Evolutionary conservation across 2,329 filamentous ascomycete species (phyloP).

Genomic region (Botrytis elliptica): DNA sequence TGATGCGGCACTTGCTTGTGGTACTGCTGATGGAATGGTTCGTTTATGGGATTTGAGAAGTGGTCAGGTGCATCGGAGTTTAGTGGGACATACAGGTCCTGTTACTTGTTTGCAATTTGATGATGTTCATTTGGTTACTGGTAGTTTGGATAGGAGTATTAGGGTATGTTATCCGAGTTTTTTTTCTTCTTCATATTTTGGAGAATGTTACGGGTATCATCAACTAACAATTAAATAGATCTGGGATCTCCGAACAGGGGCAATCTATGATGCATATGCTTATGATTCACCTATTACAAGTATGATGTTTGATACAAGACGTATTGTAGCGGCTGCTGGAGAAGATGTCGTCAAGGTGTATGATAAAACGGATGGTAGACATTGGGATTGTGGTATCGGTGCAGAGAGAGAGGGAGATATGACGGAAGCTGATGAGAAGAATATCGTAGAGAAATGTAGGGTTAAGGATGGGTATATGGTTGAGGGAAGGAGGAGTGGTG

Average conservation of each 20-base stretch:
- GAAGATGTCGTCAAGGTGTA: slow-evolving; percentile 97
- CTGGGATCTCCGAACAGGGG: slow-evolving; percentile 95
- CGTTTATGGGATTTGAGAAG: slow-evolving; percentile 94
- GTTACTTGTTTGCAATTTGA: slow-evolving; percentile 96
- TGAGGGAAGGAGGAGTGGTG: slow-evolving; percentile 83
- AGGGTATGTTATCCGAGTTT: slow-evolving; percentile 62
- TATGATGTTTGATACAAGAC: slow-evolving; percentile 94
- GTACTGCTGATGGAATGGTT: slow-evolving; percentile 96
- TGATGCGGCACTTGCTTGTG: slow-evolving; percentile 90
- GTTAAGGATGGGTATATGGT: slow-evolving; percentile 93
- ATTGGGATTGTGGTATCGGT: slow-evolving; percentile 95
- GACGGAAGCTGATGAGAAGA: slow-evolving; percentile 51
- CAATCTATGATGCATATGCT: slow-evolving; percentile 92
- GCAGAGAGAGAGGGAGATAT: slow-evolving; percentile 55
- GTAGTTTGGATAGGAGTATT: slow-evolving; percentile 88
- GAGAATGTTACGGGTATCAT: background rate
- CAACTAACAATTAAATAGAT: slow-evolving; percentile 61
- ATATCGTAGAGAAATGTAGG: slow-evolving; percentile 79
- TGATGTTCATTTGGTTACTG: slow-evolving; percentile 90
- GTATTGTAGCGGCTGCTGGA: slow-evolving; percentile 86
- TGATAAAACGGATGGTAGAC: slow-evolving; percentile 91
- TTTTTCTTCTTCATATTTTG: background rate
- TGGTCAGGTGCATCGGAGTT: slow-evolving; percentile 92
- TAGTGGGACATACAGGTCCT: slow-evolving; percentile 92
- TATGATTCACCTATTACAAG: slow-evolving; percentile 89